Base-by-base conservation (phyloP, 2,329 filamentous ascomycete genomes). In the Thielaviopsis cerberus region DNA sequence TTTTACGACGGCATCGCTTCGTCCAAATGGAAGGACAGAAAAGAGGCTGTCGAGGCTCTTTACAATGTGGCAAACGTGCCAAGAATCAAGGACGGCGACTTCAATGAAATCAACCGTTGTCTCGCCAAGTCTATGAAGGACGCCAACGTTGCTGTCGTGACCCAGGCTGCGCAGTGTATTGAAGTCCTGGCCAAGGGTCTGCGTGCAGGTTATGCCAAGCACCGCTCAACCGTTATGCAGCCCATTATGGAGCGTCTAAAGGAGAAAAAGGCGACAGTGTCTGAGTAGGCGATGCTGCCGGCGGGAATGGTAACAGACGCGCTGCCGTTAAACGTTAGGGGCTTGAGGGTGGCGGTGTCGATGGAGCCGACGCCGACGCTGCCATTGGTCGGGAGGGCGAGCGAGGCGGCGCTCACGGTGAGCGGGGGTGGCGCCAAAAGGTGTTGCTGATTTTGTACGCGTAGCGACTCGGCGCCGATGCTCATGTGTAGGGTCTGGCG, bases 91-190 rank as follows among this genome's bases (percentile, higher is more conserved):
- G 91, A 97, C 64, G 87, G 82, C 6, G 85, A 88, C 57, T 97
- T 89, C 66, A 81, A 84, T 67, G 91, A 97, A 65, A 78, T 97
- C 63, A 81, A 87, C 58, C 80, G 87, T 61, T 84, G 81, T 3
- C 76, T 97, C 57, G 91, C 92, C 51, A 98, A 97, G 71, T 88
- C 82, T 65, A 98, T 98, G 92, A 98, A 98, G 70, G 94, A 98
- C 65, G 92, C 94, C 64, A 98, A 98, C 67, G 85, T 98, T 64
- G 85, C 88, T 4, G 92, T 97, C 54, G 92, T 96, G 22, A 92
- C 86, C 1, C 84, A 92, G 63, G 91, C 94, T 5, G 92, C 91
- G 2, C 90, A 94, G 65, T 95, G 91, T 70, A 85, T 96, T 34
- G 90, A 97, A 66, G 78, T 86, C 26, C 74, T 98, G 25, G 91